phyloP scores from a whole-genome alignment of 2,329 filamentous ascomycete species.

The Aspergillus sp. region DNA sequence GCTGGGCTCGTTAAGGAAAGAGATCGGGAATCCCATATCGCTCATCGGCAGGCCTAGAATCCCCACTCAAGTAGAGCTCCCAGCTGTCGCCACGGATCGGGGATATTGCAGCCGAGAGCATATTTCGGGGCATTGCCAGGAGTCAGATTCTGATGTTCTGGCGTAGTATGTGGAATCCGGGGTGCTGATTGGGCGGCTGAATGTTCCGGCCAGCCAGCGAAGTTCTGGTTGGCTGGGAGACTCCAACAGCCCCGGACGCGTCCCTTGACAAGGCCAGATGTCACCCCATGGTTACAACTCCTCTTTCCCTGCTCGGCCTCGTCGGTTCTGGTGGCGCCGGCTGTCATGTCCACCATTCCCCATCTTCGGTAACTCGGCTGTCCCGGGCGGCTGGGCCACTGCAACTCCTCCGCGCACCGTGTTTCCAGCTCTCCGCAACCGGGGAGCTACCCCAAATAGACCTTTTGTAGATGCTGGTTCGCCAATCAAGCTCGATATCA shows the following conservation, averaged over 20 bases:
- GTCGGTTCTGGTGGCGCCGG: neutral
- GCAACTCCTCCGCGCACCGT: neutral
- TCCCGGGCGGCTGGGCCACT: constrained; percentile 1
- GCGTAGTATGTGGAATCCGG: neutral
- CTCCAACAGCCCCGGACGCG: neutral
- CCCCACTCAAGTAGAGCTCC: neutral
- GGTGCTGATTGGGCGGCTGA: neutral
- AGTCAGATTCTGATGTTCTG: neutral
- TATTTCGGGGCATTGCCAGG: neutral
- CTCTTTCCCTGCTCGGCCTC: neutral
- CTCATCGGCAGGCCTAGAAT: neutral
- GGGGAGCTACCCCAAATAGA: neutral
- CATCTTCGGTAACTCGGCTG: neutral
- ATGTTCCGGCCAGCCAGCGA: neutral
- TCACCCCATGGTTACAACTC: neutral
- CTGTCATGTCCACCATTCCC: neutral
- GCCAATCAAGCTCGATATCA: neutral
- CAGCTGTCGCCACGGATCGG: neutral
- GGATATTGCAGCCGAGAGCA: neutral
- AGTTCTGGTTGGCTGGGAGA: neutral
- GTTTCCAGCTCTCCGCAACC: neutral
- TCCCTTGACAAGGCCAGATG: neutral
- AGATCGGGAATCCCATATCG: neutral
- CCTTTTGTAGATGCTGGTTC: neutral
- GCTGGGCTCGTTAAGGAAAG: neutral